These are phyloP conservation scores for Eucalyptus tenuipes DNA, from an alignment of 345 rosid species.

Conservation along the genomic window DNA sequence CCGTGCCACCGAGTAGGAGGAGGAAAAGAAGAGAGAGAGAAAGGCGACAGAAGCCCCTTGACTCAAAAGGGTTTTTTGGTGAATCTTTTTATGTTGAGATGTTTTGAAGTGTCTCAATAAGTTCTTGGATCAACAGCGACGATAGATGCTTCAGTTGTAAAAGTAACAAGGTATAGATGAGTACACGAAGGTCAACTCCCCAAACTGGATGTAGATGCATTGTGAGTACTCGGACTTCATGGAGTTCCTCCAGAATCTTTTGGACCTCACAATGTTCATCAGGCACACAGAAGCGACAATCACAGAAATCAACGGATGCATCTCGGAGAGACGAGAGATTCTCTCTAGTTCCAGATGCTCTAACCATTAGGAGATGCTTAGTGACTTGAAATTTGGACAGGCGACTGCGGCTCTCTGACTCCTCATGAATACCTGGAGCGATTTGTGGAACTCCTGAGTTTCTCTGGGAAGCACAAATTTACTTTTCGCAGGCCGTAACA, in stretches of 20 bases:
- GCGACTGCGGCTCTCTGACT: neutral
- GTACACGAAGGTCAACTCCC: neutral
- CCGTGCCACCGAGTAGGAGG: fast-evolving
- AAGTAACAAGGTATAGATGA: neutral
- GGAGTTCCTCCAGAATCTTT: neutral
- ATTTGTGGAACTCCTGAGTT: neutral
- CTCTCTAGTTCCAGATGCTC: neutral
- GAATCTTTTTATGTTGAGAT: neutral
- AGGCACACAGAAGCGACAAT: neutral
- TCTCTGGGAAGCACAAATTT: neutral
- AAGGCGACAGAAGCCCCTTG: neutral
- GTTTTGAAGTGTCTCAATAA: neutral
- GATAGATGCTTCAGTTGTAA: neutral
- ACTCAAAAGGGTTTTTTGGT: neutral
- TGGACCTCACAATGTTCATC: neutral
- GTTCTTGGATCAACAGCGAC: too few species aligned
- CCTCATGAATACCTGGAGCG: neutral
- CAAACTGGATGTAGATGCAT: neutral
- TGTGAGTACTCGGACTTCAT: neutral
- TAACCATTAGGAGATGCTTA: neutral
- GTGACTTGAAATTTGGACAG: neutral
- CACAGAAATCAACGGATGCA: neutral
- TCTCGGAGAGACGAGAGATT: neutral
- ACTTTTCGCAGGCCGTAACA: neutral
- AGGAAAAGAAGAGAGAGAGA: neutral